Conservation (phyloP, 2,329 filamentous ascomycete genomes). For the Colletotrichum sp. region DNA sequence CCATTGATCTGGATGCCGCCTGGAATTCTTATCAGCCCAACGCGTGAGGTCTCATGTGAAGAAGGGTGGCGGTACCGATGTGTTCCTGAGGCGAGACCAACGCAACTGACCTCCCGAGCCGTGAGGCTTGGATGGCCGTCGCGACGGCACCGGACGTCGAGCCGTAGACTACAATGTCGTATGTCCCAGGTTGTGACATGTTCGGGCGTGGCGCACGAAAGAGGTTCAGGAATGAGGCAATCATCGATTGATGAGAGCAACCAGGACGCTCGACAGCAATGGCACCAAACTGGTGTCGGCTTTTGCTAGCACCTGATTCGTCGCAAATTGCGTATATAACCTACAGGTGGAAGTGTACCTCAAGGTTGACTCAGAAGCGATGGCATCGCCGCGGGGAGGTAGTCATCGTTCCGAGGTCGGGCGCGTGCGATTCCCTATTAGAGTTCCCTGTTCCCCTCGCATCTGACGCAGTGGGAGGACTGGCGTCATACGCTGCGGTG, state of each 20-base stretch:
- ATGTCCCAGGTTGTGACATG: not conserved
- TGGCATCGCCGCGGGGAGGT: not conserved
- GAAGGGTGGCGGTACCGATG: not conserved
- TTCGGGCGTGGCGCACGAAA: not conserved
- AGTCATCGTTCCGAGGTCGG: not conserved
- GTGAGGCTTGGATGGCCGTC: not conserved
- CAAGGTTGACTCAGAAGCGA: not conserved
- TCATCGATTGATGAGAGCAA: not conserved
- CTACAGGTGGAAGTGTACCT: fast-evolving
- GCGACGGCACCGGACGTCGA: not conserved
- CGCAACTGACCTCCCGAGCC: not conserved
- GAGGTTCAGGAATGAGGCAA: not conserved
- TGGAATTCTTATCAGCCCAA: fast-evolving
- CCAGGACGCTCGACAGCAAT: not conserved
- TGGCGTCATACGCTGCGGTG: not conserved
- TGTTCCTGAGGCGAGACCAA: not conserved
- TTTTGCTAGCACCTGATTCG: not conserved
- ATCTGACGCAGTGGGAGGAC: not conserved
- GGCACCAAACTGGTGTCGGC: not conserved
- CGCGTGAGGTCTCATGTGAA: fast-evolving
- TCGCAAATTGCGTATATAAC: not conserved
- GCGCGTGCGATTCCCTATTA: not conserved
- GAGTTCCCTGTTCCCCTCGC: not conserved
- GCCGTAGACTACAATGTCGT: not conserved
- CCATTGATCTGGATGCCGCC: not conserved